These are phyloP conservation scores for Pyrrhoderma lamaoense DNA, from an alignment of 1,284 basidiomycete species.

Conservation along the genomic window DNA sequence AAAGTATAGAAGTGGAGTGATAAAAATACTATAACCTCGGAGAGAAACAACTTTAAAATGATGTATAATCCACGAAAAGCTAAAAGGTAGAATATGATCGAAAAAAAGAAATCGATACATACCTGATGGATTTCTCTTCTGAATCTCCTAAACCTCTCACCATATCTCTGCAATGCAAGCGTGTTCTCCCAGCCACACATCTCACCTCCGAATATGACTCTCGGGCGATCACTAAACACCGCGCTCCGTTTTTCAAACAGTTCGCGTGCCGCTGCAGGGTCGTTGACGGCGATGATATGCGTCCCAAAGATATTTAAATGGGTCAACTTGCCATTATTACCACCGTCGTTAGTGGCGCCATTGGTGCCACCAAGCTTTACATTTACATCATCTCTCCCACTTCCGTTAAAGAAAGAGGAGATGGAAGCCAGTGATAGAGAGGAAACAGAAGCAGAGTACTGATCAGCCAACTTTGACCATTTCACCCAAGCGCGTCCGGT, in stretches of 20 bases:
- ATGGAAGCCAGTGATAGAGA: no score
- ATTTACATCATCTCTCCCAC: no score
- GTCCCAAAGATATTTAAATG: constrained; percentile 11
- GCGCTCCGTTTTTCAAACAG: constrained; percentile 17
- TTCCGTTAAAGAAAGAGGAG: no score
- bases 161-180: constrained; percentile 5
- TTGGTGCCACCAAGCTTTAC: background rate
- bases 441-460: no score
- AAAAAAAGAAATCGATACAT: background rate
- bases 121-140: background rate
- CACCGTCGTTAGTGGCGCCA: no score
- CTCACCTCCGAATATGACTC: constrained; percentile 6
- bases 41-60: no score
- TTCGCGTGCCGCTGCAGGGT: background rate
- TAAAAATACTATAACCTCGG: no score
- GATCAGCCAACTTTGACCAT: background rate
- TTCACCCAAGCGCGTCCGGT: constrained; percentile 4
- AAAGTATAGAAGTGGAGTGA: no score
- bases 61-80: no score
- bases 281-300: constrained; percentile 14
- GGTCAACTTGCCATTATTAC: background rate
- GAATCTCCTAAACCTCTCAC: background rate
- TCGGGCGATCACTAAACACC: constrained; percentile 16
- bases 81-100: no score
- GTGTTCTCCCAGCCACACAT: constrained; percentile 14